Evolutionary conservation across 108 stramenopile genomes (phyloP).

Genomic region (Cyclotella cryptica): DNA sequence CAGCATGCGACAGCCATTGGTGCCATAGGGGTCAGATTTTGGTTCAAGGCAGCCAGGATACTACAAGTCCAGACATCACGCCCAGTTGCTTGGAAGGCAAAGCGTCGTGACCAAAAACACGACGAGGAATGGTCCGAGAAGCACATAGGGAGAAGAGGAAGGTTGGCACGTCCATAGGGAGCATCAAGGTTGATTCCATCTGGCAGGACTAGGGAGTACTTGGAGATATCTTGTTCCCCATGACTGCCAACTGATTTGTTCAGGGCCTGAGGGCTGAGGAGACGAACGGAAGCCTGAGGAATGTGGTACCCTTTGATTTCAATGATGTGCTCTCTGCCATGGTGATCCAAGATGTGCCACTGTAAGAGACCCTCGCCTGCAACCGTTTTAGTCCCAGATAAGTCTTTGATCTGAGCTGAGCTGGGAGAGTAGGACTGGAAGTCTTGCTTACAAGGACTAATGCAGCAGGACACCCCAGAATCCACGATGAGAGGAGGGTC

Average conservation of each 20-base stretch:
- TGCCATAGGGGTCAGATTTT: constrained; percentile 1
- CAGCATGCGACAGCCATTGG: background rate
- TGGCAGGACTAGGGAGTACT: background rate
- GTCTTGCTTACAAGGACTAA: constrained; percentile 7
- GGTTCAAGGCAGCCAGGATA: background rate
- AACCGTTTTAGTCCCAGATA: constrained; percentile 7
- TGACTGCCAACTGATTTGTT: background rate
- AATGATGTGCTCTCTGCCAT: background rate
- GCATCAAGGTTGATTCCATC: background rate
- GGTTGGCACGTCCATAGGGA: background rate
- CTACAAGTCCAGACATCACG: background rate
- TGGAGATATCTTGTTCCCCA: background rate
- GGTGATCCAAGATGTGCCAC: background rate
- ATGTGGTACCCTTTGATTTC: constrained; percentile 7
- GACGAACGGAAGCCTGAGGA: constrained; percentile 4
- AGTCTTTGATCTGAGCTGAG: constrained; percentile 10
- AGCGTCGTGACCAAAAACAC: background rate
- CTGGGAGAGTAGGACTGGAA: constrained; percentile 14
- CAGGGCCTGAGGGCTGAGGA: constrained; percentile 20
- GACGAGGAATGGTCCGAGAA: no score
- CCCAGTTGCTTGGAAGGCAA: background rate
- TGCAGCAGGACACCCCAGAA: constrained; percentile 2
- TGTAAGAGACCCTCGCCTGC: constrained; percentile 2
- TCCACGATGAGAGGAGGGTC: background rate
- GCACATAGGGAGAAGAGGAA: background rate